Evolutionary conservation across 2,329 filamentous ascomycete species (phyloP).

Genomic region (Neofusicoccum cordaticola): DNA sequence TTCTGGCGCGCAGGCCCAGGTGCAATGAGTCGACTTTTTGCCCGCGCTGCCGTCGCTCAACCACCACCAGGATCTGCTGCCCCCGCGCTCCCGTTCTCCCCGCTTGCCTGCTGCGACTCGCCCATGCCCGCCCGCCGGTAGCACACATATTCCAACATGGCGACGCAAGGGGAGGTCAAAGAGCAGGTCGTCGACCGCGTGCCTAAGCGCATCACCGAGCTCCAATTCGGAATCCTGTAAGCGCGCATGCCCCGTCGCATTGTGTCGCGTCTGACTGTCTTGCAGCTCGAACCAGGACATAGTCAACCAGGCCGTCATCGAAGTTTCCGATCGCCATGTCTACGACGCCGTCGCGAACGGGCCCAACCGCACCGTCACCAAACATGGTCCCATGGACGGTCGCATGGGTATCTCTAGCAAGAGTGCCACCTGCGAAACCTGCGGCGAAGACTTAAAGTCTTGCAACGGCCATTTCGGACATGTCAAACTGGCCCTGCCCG

Average conservation of each 20-base stretch:
- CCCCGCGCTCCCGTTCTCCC: not conserved
- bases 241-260: conserved; percentile 10
- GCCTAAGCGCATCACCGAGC: conserved; percentile 86
- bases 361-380: conserved; percentile 62
- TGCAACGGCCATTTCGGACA: conserved; percentile 97
- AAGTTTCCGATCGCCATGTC: conserved; percentile 89
- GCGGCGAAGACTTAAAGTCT: conserved; percentile 72
- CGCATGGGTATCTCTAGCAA: conserved; percentile 90
- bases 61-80: not conserved
- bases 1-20: not conserved
- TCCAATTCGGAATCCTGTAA: conserved; percentile 91
- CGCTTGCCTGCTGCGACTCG: not conserved
- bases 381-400: conserved; percentile 82
- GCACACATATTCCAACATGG: conserved; percentile 7
- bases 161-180: conserved; percentile 52
- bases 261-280: conserved; percentile 21
- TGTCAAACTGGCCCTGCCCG: conserved; percentile 83
- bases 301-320: conserved; percentile 89
- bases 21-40: conserved; percentile 4
- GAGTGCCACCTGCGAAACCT: conserved; percentile 74
- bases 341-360: conserved; percentile 75
- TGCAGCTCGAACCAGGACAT: conserved; percentile 85
- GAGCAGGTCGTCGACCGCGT: conserved; percentile 85
- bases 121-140: conserved; percentile 16
- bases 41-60: not conserved